These are phyloP conservation scores for Diaporthe vexans DNA, from an alignment of 2,329 filamentous ascomycete species.

Conservation along the genomic window DNA sequence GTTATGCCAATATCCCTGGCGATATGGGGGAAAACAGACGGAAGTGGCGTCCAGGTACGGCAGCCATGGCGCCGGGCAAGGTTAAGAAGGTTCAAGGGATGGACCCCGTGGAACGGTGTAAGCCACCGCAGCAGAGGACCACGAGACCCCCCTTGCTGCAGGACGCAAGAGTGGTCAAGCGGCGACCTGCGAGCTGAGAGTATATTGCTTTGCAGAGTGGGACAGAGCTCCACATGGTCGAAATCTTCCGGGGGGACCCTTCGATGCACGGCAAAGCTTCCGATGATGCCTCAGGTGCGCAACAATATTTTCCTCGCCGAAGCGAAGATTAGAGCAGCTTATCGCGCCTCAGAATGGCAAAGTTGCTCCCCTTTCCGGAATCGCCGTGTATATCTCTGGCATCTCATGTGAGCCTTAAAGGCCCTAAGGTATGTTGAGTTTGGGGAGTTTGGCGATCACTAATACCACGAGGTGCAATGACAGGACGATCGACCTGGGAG, in stretches of 20 bases:
- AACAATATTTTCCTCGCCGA: not conserved
- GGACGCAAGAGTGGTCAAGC: slow-evolving; percentile 9
- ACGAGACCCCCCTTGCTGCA: slow-evolving; percentile 18
- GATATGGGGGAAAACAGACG: not conserved
- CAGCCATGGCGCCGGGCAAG: not conserved
- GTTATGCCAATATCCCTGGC: not conserved
- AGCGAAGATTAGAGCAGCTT: not conserved
- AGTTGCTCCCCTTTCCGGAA: not conserved
- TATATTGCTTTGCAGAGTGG: not conserved
- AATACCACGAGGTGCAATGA: not conserved
- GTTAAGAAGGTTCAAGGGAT: slow-evolving; percentile 7
- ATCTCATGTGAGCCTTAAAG: not conserved
- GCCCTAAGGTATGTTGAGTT: not conserved
- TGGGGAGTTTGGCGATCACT: not conserved
- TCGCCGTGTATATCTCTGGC: not conserved
- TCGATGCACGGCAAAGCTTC: not conserved
- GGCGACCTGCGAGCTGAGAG: not conserved
- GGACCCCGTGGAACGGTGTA: not conserved
- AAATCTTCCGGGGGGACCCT: not conserved
- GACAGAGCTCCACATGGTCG: not conserved
- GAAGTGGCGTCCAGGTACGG: slow-evolving; percentile 6
- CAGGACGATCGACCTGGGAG: not conserved
- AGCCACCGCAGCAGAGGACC: not conserved
- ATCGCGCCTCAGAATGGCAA: too few species aligned
- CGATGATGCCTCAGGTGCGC: not conserved